Base-by-base conservation (phyloP, 306 rosid genomes). In the Acacia crassicarpa region DNA sequence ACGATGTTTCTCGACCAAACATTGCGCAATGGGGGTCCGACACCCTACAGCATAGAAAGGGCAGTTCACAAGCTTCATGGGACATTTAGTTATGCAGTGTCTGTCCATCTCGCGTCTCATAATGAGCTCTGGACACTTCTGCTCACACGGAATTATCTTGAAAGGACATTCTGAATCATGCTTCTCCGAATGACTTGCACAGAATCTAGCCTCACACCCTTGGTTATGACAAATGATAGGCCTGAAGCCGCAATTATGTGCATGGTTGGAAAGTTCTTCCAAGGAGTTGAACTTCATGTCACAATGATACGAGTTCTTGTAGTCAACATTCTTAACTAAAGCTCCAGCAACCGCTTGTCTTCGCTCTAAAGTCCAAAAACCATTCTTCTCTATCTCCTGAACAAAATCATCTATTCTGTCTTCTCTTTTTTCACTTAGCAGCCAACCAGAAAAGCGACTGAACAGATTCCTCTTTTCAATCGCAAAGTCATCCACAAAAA, bases 61-160 rank as follows among this genome's bases (percentile, higher is more conserved):
- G 82, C 98, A 94, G 59, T 89, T 91, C 48, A 91, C 91, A 77
- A 94, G 90, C 90, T 90, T 94, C 98, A 94, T 94, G 16, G 94
- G 86, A 88, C 98, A 94, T 17, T 83, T 84, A 5, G 98, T 92
- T 69, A 94, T 86, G 74, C 98, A 94, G 79, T 94, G 98, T 40
- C 94, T 85, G 80, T 94, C 98, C 98, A 94, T 94, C 25, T 90
- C 92, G 2, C 97, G 92, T 83, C 98, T 90, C 97, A 87, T 90
- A 45, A 94, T 81, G 56, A 3, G 74, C 7, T 59, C 87, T 0
- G 90, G 80, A 86, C 98, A 94, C 81, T 81, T 89, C 73, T 94
- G 98, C 62, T 94, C 98, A 74, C 98, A 94, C 3, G 78, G 70
- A 84, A 94, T 90, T 72, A 92, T 88, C 88, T 92, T 94, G 78